A percentile compares a stretch with the other conserved stretches of the same genome.
phyloP scores from a whole-genome alignment of 768 basidiomycete species.

The Auricularia sp. region DNA sequence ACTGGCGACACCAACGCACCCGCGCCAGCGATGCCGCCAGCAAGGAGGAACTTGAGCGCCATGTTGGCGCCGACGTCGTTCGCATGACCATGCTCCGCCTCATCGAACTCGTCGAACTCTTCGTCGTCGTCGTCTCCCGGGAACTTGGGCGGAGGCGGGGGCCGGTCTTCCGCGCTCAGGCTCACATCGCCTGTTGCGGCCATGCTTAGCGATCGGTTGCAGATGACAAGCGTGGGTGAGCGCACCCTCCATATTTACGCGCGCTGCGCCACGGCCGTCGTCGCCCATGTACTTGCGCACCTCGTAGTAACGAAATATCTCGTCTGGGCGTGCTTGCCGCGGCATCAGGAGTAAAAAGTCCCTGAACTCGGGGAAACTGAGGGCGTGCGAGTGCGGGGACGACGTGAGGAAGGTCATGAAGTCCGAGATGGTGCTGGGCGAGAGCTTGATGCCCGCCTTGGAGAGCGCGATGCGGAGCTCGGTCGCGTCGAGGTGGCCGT shows the following conservation, averaged over 20 bases:
- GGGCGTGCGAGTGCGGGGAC: slow-evolving; percentile 54
- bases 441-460: slow-evolving; percentile 66
- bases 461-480: slow-evolving; percentile 53
- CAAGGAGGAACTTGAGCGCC: slow-evolving; percentile 81
- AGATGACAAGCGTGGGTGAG: slow-evolving; percentile 6
- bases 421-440: slow-evolving; percentile 59
- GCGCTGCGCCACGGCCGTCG: slow-evolving; percentile 67
- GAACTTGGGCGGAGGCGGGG: slow-evolving; percentile 12
- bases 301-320: slow-evolving; percentile 65
- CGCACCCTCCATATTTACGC: slow-evolving; percentile 84
- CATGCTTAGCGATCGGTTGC: slow-evolving; percentile 2
- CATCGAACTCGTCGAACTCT: slow-evolving; percentile 38
- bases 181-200: slow-evolving; percentile 56
- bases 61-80: slow-evolving; percentile 55
- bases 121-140: slow-evolving; percentile 28
- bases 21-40: slow-evolving; percentile 90
- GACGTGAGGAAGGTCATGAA: slow-evolving; percentile 72
- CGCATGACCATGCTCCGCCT: slow-evolving; percentile 49
- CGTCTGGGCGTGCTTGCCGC: slow-evolving; percentile 64
- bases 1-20: slow-evolving; percentile 33
- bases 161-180: slow-evolving; percentile 65
- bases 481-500: slow-evolving; percentile 64
- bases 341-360: slow-evolving; percentile 85
- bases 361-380: slow-evolving; percentile 79
- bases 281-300: slow-evolving; percentile 55